These are phyloP conservation scores for Pogostemon cablin DNA, from an alignment of 257 asterid species.

Conservation along the genomic window DNA sequence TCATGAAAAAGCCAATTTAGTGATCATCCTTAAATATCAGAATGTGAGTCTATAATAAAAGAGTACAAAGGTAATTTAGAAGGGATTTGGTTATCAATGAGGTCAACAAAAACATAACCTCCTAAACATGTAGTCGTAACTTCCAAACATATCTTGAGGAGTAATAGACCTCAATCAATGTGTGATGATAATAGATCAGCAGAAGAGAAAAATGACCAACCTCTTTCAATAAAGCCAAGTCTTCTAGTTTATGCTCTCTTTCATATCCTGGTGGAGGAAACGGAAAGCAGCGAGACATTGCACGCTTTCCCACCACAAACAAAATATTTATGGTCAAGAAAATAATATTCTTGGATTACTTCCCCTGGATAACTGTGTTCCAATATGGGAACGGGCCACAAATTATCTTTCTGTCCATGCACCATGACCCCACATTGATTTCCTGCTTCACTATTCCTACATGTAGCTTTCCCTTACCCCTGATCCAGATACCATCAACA, in stretches of 20 bases:
- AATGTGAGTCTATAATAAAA: neutral
- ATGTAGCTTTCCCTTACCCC: slow-evolving; percentile 37
- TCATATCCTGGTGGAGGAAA: slow-evolving; percentile 97
- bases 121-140: neutral
- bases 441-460: slow-evolving; percentile 49
- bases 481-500: slow-evolving; percentile 26
- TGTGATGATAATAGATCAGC: slow-evolving; percentile 17
- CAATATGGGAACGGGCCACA: slow-evolving; percentile 55
- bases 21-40: slow-evolving; percentile 5
- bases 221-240: slow-evolving; percentile 62
- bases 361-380: slow-evolving; percentile 44
- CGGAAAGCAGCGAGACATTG: slow-evolving; percentile 98
- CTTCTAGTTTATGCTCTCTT: slow-evolving; percentile 69
- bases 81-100: slow-evolving; percentile 1
- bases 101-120: slow-evolving; percentile 17
- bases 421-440: slow-evolving; percentile 75
- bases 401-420: slow-evolving; percentile 60
- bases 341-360: slow-evolving; percentile 45
- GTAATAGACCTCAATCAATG: neutral
- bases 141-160: slow-evolving; percentile 11
- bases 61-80: slow-evolving; percentile 2
- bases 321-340: slow-evolving; percentile 36
- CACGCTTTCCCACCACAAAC: slow-evolving; percentile 42
- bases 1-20: neutral
- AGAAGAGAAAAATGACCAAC: slow-evolving; percentile 42